Evolutionary conservation across 1,139 yeast genomes (phyloP), one percentile per base, ranked within the genome.

Genomic region (Yamadazyma dendronema): DNA sequence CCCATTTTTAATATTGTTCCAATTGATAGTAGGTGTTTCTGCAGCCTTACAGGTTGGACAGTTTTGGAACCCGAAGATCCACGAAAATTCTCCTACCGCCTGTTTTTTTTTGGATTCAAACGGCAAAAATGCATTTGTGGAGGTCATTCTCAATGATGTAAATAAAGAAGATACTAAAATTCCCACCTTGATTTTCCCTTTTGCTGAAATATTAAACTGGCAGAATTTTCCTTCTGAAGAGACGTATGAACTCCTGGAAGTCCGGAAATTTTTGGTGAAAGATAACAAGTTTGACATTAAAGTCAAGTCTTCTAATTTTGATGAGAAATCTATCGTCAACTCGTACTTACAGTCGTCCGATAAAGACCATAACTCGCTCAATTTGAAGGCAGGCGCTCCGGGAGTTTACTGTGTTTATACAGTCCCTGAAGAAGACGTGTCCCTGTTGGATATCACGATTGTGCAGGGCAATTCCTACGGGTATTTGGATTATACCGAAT

Each of bases 381-480:
- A 27, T 1, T 53, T 54, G 31, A 31, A 42, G 1, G 56, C 60
- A 4, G 42, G 52, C 3, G 45, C 53, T 17, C 47, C 64, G 1
- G 72, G 72, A 1, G 40, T 55, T 13, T 66, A 65, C 41, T 66
- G 72, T 51, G 59, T 61, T 15, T 65, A 63, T 40, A 47, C 59
- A 33, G 66, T 64, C 3, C 57, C 59, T 5, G 57, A 61, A 3
- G 33, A 35, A 1, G 53, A 44, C 10, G 36, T 31, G 5, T 10
- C 19, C 8, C 13, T 13, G 3, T 32, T 41, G 22, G 34, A 36
- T 7, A 38, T 60, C 8, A 56, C 62, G 1, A 47, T 65, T 9
- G 40, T 39, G 11, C 50, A 50, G 40, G 46, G 43, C 17, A 60
- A 55, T 39, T 50, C 60, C 2, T 52, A 57, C 36, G 73, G 73